Evolutionary conservation across 169 alveolate genomes (phyloP), one percentile per base, ranked within the genome.

Genomic region (Perkinsus chesapeaki): DNA sequence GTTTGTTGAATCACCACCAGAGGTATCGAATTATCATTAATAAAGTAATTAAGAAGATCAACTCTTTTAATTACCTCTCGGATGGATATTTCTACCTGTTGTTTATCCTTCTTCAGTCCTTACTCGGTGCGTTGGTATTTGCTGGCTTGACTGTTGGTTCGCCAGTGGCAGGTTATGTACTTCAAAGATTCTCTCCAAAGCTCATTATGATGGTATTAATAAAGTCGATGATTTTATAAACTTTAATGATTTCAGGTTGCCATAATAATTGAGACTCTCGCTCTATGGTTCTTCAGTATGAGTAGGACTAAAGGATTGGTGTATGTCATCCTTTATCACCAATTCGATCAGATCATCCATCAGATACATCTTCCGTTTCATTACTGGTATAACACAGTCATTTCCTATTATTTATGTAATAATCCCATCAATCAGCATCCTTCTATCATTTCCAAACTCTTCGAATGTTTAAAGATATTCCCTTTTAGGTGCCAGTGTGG

Each of bases 401-500:
- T 60, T 60, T 23, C 82, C 82, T 9, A 60, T 60, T 5, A 60
- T 60, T 12, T 60, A 60, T 60, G 82, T 60, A 60, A 43, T n/a
- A n/a, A n/a, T n/a, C n/a, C n/a, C n/a, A n/a, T n/a, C n/a, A n/a
- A n/a, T n/a, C n/a, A n/a, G n/a, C n/a, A n/a, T n/a, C n/a, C n/a
- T n/a, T n/a, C n/a, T n/a, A n/a, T n/a, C n/a, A n/a, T n/a, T n/a
- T n/a, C n/a, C n/a, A n/a, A n/a, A n/a, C n/a, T n/a, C n/a, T n/a
- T n/a, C n/a, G n/a, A n/a, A n/a, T n/a, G n/a, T 43, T 43, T 16
- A 16, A 9, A 16, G 60, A 43, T 43, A 43, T 16, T 5, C 5
- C 16, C 60, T 5, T 94, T 36, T 92, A 91, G 73, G 95, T 94
- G 10, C 94, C 94, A 27, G 95, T 94, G 16, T 94, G 95, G 95